Evolutionary conservation across 768 basidiomycete genomes (phyloP), one percentile per base, ranked within the genome.

Genomic region (Lyophyllum atratum): DNA sequence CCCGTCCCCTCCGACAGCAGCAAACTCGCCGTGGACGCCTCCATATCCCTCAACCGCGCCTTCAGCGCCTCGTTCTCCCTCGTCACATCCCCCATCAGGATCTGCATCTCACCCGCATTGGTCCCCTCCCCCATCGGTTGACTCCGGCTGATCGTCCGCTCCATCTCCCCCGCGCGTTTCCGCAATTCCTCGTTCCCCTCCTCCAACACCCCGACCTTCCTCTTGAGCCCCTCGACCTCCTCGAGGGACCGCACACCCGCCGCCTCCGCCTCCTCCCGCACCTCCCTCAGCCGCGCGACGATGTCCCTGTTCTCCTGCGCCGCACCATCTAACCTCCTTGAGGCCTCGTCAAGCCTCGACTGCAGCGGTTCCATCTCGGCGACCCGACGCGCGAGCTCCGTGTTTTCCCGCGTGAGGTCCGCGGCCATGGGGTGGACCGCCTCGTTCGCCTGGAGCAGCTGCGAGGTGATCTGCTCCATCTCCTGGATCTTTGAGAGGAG

Each of bases 21-120:
- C 11, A 75, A 55, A 37, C 68, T 69, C 46, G 75, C 70, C 64
- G 76, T 75, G 2, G 73, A 71, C 31, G 64, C 61, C 28, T 76
- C 64, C 70, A 73, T 74, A 42, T 74, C 64, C 43, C 77, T 68
- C 22, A 74, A 58, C 29, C 73, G 66, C 3, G 55, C 55, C 57
- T 77, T 77, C 40, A 77, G 65, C 2, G 34, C 52, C 51, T 79
- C 74, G 50, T 79, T 79, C 65, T 79, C 76, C 50, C 68, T 67
- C 10, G 77, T 77, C 21, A 76, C 69, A 50, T 77, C 75, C 19
- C 63, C 61, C 58, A 79, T 66, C 31, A 77, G 56, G 15, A 79
- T 67, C 50, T 70, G 69, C 58, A 76, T 51, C 54, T 77, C 74
- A 24, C 69, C 65, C 39, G 67, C 65, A 54, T 69, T 74, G 1